Evolutionary conservation across 306 rosid species (phyloP).

Genomic region (Dryas alaskensis): DNA sequence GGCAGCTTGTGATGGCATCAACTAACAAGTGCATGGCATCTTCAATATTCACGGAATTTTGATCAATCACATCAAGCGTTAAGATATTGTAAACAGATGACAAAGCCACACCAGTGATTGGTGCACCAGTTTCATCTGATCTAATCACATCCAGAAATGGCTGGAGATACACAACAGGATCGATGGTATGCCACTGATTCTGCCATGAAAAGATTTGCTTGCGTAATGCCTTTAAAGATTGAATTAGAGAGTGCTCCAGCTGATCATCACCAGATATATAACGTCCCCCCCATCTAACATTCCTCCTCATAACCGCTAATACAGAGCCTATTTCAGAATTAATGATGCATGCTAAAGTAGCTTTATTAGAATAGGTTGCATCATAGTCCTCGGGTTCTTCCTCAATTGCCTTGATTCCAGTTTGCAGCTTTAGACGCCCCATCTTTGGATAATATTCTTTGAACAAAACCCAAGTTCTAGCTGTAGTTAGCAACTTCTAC

Average conservation of each 20-base stretch:
- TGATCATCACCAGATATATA: conserved; percentile 95
- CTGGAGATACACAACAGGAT: conserved; percentile 78
- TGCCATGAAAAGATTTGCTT: conserved; percentile 87
- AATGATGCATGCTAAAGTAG: conserved; percentile 84
- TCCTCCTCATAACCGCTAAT: conserved; percentile 94
- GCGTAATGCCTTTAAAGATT: conserved; percentile 79
- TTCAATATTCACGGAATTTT: conserved; percentile 74
- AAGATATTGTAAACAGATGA: conserved; percentile 91
- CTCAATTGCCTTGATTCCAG: conserved; percentile 73
- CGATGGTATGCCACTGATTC: conserved; percentile 85
- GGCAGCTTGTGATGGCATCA: conserved; percentile 94
- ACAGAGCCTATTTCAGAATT: conserved; percentile 95
- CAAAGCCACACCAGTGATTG: conserved; percentile 89
- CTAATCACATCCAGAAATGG: conserved; percentile 96
- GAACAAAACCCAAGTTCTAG: conserved; percentile 23
- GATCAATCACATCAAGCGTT: conserved; percentile 86
- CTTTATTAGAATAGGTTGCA: conserved; percentile 50
- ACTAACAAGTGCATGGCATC: conserved; percentile 93
- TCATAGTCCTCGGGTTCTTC: conserved; percentile 90
- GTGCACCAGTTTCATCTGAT: conserved; percentile 94
- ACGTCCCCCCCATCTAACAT: conserved; percentile 92
- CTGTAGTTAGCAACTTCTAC: conserved; percentile 7
- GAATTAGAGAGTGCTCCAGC: conserved; percentile 86
- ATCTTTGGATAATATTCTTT: conserved; percentile 32
- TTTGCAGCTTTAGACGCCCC: conserved; percentile 81